phyloP scores from a whole-genome alignment of 768 basidiomycete species.

The Boletellus ananiceps region DNA sequence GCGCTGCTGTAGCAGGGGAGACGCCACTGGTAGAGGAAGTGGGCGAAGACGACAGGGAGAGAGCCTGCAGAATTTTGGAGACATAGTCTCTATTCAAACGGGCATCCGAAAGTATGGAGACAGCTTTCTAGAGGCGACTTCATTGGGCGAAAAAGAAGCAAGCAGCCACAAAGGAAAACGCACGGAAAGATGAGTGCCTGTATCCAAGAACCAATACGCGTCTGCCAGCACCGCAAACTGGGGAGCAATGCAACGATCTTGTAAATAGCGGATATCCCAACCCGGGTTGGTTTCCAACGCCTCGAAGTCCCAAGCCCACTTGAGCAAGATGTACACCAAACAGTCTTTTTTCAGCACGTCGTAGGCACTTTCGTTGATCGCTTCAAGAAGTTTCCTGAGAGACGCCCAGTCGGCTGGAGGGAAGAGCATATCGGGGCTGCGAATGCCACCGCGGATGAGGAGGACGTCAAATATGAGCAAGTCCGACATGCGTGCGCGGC shows the following conservation, averaged over 20 bases:
- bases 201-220: conserved; percentile 82
- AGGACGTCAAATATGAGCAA: conserved; percentile 71
- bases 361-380: conserved; percentile 58
- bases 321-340: conserved; percentile 74
- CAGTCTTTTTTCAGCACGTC: conserved; percentile 79
- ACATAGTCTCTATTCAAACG: conserved; percentile 73
- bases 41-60: conserved; percentile 39
- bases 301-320: conserved; percentile 73
- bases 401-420: conserved; percentile 57
- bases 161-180: conserved; percentile 24
- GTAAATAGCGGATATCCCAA: conserved; percentile 39
- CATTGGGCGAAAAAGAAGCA: background rate
- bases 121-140: conserved; percentile 47
- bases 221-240: conserved; percentile 74
- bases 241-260: conserved; percentile 61
- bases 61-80: conserved; percentile 70
- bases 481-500: conserved; percentile 59
- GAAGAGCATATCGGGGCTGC: conserved; percentile 55
- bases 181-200: conserved; percentile 60
- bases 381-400: conserved; percentile 54
- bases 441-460: conserved; percentile 59
- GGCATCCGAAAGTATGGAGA: conserved; percentile 67
- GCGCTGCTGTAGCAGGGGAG: conserved; percentile 22
- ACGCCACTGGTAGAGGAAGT: conserved; percentile 26
- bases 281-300: conserved; percentile 37